These are phyloP conservation scores for Plasmodium cynomolgi DNA, from an alignment of 169 alveolate genomes.

Conservation along the genomic window DNA sequence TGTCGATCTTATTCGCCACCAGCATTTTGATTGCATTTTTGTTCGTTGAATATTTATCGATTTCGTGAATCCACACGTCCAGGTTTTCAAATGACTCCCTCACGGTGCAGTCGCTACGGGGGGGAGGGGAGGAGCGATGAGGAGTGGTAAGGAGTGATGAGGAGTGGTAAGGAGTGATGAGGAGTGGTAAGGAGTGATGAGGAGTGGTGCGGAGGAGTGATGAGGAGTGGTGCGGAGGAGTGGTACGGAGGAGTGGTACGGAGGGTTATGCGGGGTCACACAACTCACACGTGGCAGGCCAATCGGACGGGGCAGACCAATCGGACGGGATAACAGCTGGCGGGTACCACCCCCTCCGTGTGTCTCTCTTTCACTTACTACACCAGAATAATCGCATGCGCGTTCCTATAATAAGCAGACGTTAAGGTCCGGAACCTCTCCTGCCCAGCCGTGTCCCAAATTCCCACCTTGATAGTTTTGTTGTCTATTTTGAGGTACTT, in stretches of 20 bases:
- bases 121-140: neutral
- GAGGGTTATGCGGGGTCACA: too few species aligned
- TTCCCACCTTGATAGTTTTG: conserved; percentile 91
- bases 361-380: conserved; percentile 90
- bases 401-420: conserved; percentile 96
- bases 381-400: conserved; percentile 95
- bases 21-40: conserved; percentile 75
- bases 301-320: too few species aligned
- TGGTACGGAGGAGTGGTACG: too few species aligned
- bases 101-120: conserved; percentile 37
- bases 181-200: too few species aligned
- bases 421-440: conserved; percentile 96
- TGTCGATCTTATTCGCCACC: conserved; percentile 77
- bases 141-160: too few species aligned
- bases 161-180: too few species aligned
- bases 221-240: too few species aligned
- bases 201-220: too few species aligned
- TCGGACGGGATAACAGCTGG: too few species aligned
- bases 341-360: neutral
- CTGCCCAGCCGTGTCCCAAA: conserved; percentile 99
- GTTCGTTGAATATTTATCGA: conserved; percentile 75
- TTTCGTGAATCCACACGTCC: conserved; percentile 78
- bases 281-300: too few species aligned
- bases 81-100: conserved; percentile 86
- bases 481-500: conserved; percentile 38